Percentiles rank a stretch among this genome's conserved stretches.
phyloP scores from a whole-genome alignment of 2,329 filamentous ascomycete genomes.

The Sporothrix pallida region DNA sequence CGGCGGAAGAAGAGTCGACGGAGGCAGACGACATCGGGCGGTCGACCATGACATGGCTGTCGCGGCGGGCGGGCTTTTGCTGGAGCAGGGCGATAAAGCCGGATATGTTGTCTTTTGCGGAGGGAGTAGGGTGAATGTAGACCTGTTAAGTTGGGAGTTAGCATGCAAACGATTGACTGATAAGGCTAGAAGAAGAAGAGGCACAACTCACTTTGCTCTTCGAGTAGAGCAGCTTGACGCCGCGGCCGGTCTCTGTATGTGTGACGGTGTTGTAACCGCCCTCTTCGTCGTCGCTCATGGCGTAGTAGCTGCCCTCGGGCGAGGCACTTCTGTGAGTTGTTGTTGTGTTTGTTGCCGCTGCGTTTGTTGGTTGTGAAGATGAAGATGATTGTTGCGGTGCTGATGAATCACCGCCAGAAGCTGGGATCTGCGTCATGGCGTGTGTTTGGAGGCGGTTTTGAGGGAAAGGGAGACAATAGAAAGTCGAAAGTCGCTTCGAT shows the following conservation, averaged over 20 bases:
- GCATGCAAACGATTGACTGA: neutral
- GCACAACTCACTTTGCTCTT: constrained; percentile 81
- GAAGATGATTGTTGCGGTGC: neutral
- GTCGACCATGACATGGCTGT: constrained; percentile 39
- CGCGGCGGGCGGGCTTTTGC: constrained; percentile 68
- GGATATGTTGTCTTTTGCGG: constrained; percentile 91
- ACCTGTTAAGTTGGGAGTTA: constrained; percentile 62
- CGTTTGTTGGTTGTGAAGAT: neutral
- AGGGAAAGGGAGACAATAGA: neutral
- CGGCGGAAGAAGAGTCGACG: constrained; percentile 42
- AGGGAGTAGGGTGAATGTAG: constrained; percentile 93
- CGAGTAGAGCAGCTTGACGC: constrained; percentile 91
- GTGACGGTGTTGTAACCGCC: constrained; percentile 93
- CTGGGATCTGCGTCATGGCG: constrained; percentile 23
- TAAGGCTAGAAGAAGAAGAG: neutral
- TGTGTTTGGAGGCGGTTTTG: neutral
- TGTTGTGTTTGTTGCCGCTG: neutral
- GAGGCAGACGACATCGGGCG: constrained; percentile 54
- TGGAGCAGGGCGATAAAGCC: constrained; percentile 93
- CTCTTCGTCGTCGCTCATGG: constrained; percentile 95
- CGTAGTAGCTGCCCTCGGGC: constrained; percentile 88
- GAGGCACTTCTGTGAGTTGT: constrained; percentile 58
- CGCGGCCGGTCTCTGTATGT: constrained; percentile 74
- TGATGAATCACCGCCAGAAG: neutral
- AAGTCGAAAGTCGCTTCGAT: neutral